Percentiles rank a stretch among this genome's conserved stretches.
Evolutionary conservation across 2,329 filamentous ascomycete species (phyloP).

Genomic region (Curvularia lunata): DNA sequence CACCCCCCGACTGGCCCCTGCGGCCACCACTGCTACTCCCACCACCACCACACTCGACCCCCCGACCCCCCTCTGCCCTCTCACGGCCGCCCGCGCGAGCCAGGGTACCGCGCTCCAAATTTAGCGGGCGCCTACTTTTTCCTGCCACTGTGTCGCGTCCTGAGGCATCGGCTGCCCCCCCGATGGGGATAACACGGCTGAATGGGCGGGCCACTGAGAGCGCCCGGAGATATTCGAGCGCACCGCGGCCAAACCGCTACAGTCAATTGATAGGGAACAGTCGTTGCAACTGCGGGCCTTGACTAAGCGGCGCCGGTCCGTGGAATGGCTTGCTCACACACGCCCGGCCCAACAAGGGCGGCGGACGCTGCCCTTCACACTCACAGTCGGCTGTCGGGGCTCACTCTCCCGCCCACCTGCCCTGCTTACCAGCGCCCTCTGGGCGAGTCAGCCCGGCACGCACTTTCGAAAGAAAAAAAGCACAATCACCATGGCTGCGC

Average conservation of each 20-base stretch:
- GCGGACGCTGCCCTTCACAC: slow-evolving; percentile 17
- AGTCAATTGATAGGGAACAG: slow-evolving; percentile 38
- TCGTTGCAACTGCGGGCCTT: slow-evolving; percentile 23
- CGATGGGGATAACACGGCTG: slow-evolving; percentile 49
- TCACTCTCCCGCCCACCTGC: slow-evolving; percentile 42
- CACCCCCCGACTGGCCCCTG: too few relatives aligned
- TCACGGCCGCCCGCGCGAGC: slow-evolving; percentile 8
- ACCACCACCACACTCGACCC: slow-evolving; percentile 12
- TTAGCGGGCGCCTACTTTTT: slow-evolving; percentile 48
- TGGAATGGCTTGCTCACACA: background rate
- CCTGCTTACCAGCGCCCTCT: slow-evolving; percentile 34
- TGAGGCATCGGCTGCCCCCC: slow-evolving; percentile 42
- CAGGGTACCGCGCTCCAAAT: slow-evolving; percentile 32
- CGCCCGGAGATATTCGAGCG: slow-evolving; percentile 41
- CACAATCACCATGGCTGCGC: slow-evolving; percentile 13
- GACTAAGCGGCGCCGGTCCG: slow-evolving; percentile 32
- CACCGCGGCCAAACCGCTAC: slow-evolving; percentile 27
- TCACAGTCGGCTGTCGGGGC: slow-evolving; percentile 18
- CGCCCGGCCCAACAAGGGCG: too few relatives aligned
- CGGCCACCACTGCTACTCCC: background rate
- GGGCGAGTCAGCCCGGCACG: slow-evolving; percentile 40
- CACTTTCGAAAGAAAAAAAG: slow-evolving; percentile 23
- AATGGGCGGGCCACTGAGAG: slow-evolving; percentile 41
- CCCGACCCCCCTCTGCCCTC: slow-evolving; percentile 4
- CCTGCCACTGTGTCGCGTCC: slow-evolving; percentile 32